phyloP scores from a whole-genome alignment of 768 basidiomycete species.

The Coprinopsis cinerea region DNA sequence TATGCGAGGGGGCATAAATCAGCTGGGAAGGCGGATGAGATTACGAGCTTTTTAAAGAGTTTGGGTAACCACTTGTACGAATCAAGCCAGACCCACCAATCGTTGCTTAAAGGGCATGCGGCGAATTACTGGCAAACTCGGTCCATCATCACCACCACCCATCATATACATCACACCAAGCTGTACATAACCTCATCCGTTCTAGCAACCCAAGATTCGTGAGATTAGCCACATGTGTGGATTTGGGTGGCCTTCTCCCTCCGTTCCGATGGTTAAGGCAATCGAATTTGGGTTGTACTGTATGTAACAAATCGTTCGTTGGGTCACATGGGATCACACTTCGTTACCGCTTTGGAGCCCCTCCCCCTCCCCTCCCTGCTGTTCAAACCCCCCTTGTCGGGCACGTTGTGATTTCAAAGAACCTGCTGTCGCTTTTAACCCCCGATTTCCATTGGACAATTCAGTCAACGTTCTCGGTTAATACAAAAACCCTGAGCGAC shows the following conservation, averaged over 20 bases:
- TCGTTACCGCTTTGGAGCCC: no score
- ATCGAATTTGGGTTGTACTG: conserved; percentile 11
- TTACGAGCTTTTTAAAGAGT: conserved; percentile 15
- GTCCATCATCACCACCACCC: conserved; percentile 5
- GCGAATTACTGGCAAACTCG: conserved; percentile 21
- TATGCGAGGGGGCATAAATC: conserved; percentile 9
- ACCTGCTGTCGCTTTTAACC: no score
- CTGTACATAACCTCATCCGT: conserved; percentile 24
- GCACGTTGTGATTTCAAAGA: no score
- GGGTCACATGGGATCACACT: conserved; percentile 27
- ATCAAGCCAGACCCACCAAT: conserved; percentile 18
- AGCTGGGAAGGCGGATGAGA: conserved; percentile 14
- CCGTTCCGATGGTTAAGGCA: conserved; percentile 31
- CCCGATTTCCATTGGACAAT: no score
- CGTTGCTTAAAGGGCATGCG: conserved; percentile 20
- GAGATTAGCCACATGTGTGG: conserved; percentile 32
- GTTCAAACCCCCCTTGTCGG: no score
- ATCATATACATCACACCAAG: conserved; percentile 16
- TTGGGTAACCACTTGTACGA: conserved; percentile 23
- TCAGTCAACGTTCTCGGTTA: no score
- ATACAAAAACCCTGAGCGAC: no score
- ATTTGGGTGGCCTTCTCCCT: conserved; percentile 11
- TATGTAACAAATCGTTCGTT: no score
- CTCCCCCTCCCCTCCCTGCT: no score
- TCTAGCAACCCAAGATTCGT: conserved; percentile 21